Conservation (phyloP, 106 monocot genomes). For the Xerophyta viscosa region DNA sequence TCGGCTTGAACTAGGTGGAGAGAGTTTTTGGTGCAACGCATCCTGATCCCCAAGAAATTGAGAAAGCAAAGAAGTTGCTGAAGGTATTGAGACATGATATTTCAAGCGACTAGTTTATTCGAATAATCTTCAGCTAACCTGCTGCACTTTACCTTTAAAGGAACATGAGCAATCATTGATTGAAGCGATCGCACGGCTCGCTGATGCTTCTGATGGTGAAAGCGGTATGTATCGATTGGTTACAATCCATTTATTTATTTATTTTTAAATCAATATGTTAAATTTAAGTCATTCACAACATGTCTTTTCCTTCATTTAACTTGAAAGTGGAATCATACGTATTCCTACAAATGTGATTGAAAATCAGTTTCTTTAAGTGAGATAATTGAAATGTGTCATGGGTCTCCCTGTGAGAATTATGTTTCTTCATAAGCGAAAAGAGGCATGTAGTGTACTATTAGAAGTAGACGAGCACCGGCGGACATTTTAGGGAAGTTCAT, state of each 20-base stretch:
- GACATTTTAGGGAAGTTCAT: too few species aligned
- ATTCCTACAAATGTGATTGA: too few species aligned
- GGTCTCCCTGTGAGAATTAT: too few species aligned
- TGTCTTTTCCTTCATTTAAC: too few species aligned
- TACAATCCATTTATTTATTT: neutral
- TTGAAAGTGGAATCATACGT: too few species aligned
- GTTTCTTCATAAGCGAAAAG: too few species aligned
- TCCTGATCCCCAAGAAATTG: conserved; percentile 55
- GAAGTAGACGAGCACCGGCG: too few species aligned
- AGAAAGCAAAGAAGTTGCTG: conserved; percentile 58
- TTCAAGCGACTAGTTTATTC: neutral
- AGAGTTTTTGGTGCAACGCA: conserved; percentile 44
- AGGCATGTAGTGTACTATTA: too few species aligned
- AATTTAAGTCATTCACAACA: too few species aligned
- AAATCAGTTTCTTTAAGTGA: too few species aligned
- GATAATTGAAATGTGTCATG: too few species aligned
- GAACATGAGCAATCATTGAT: conserved; percentile 73
- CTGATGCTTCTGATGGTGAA: conserved; percentile 75
- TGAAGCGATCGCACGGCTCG: conserved; percentile 70
- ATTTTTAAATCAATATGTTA: neutral
- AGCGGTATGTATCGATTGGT: conserved; percentile 68
- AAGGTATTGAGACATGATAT: conserved; percentile 25
- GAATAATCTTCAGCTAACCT: neutral
- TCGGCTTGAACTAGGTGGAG: conserved; percentile 40
- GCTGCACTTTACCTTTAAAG: conserved; percentile 13